Evolutionary conservation across 78 protist species (phyloP), one percentile per base, ranked within the genome.

Genomic region (Dictyostelium purpureum): DNA sequence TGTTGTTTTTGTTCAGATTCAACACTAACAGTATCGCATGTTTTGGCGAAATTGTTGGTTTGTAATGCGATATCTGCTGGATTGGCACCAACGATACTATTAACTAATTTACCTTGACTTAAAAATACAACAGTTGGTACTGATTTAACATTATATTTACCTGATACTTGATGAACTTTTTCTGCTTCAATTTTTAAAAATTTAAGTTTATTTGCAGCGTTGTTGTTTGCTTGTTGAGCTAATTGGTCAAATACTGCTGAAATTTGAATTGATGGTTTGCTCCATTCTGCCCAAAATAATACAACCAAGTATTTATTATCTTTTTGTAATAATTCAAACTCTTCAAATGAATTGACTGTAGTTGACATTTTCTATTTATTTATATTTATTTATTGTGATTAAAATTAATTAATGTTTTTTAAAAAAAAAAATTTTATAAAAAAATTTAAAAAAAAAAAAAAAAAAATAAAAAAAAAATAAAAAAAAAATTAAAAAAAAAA

Each of bases 241-340:
- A 96, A 87, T 56, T 83, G 94, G 42, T 59, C 93, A 61, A 97
- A 71, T 19, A 94, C 96, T 6, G 10, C 80, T 56, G 88, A 67
- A 89, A 97, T 69, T 31, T 96, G 95, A 38, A 24, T 19, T 70
- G 95, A 94, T 45, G 95, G 97, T 52, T 67, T 80, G 10, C 87
- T 56, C 98, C 98, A 97, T 35, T 56, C 85, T 26, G 98, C 98
- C 96, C 96, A 87, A 47, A 96, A 96, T 57, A 78, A 66, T 21
- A 82, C 67, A 19, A 95, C 95, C 35, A 91, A 82, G 70, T 52
- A 85, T 47, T 57, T 85, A 59, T 85, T 85, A 45, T 42, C 65
- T n/a, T 74, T 74, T 74, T 28, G 18, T 7, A 51, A 18, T 5
- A 31, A 26, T 38, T 74, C 65, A 19, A 74, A 74, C 21, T 51